Evolutionary conservation across 208 protist genomes (phyloP).

Genomic region (Leishmania major): DNA sequence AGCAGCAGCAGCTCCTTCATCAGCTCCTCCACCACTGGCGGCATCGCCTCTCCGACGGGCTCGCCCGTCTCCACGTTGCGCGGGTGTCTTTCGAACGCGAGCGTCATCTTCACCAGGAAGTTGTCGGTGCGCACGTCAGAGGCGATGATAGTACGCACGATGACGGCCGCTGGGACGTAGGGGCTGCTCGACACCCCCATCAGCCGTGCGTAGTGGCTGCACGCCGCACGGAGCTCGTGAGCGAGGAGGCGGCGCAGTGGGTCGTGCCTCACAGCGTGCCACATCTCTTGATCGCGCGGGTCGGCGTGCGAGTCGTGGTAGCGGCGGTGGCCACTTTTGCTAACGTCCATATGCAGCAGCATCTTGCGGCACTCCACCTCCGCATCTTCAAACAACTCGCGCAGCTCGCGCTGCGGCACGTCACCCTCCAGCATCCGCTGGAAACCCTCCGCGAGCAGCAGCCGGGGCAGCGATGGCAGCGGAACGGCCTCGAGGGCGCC

Average conservation of each 20-base stretch:
- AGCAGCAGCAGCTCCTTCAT: constrained; percentile 81
- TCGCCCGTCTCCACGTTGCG: constrained; percentile 56
- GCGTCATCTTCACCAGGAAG: constrained; percentile 46
- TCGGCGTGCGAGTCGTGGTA: constrained; percentile 9
- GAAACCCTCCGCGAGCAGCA: constrained; percentile 85
- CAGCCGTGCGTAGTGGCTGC: constrained; percentile 66
- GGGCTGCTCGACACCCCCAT: constrained; percentile 60
- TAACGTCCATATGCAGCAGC: constrained; percentile 47
- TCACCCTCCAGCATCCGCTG: constrained; percentile 77
- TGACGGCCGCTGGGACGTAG: constrained; percentile 42
- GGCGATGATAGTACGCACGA: constrained; percentile 70
- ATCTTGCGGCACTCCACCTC: constrained; percentile 60
- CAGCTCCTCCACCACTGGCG: constrained; percentile 45
- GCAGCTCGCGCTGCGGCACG: constrained; percentile 72
- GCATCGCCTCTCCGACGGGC: constrained; percentile 27
- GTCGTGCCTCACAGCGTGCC: constrained; percentile 45
- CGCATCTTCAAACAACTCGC: constrained; percentile 76
- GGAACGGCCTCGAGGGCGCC: constrained; percentile 67
- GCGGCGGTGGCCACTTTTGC: neutral
- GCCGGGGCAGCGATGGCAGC: constrained; percentile 72
- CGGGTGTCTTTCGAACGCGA: constrained; percentile 51
- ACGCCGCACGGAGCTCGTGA: constrained; percentile 75
- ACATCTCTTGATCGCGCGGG: constrained; percentile 29
- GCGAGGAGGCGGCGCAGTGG: constrained; percentile 68
- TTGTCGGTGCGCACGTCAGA: constrained; percentile 72